A percentile compares a stretch with the other conserved stretches of the same genome.
phyloP scores from a whole-genome alignment of 1,139 yeast genomes.

The Suhomyces atakaporum region DNA sequence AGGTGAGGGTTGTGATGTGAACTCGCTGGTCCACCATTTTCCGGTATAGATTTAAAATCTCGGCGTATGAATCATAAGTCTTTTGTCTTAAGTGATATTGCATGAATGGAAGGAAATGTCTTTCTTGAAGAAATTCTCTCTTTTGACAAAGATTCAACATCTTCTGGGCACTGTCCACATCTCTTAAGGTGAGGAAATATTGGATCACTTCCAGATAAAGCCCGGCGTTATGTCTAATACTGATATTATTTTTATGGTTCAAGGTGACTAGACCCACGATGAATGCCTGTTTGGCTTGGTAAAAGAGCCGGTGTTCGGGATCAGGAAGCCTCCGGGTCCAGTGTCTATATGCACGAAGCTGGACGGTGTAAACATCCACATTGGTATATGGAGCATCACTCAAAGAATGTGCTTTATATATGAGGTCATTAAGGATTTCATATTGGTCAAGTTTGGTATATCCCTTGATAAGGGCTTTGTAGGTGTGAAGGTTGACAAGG shows the following conservation, averaged over 20 bases:
- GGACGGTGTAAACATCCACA: conserved; percentile 30
- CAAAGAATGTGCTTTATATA: conserved; percentile 31
- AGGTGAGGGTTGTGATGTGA: conserved; percentile 36
- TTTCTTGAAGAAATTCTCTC: conserved; percentile 23
- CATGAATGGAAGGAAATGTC: conserved; percentile 35
- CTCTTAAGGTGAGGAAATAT: conserved; percentile 20
- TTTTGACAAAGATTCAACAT: conserved; percentile 19
- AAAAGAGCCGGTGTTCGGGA: conserved; percentile 5
- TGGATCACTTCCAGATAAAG: conserved; percentile 32
- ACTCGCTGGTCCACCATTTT: conserved; percentile 39
- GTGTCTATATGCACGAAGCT: conserved; percentile 32
- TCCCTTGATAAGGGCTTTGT: conserved; percentile 24
- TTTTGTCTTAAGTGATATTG: conserved; percentile 23
- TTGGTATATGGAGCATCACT: conserved; percentile 34
- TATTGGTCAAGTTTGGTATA: conserved; percentile 35
- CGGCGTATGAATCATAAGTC: conserved; percentile 31
- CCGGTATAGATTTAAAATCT: conserved; percentile 38
- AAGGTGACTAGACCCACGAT: conserved; percentile 12
- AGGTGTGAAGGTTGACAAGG: conserved; percentile 14
- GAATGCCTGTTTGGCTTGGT: conserved; percentile 12
- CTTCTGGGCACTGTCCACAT: conserved; percentile 20
- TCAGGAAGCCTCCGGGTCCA: conserved; percentile 26
- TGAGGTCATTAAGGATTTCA: conserved; percentile 33
- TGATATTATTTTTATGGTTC: conserved; percentile 9
- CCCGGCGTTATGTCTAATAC: conserved; percentile 12